phyloP scores from a whole-genome alignment of 371 early-diverging fungal species.

The Polyrhizophydium stewartii region DNA sequence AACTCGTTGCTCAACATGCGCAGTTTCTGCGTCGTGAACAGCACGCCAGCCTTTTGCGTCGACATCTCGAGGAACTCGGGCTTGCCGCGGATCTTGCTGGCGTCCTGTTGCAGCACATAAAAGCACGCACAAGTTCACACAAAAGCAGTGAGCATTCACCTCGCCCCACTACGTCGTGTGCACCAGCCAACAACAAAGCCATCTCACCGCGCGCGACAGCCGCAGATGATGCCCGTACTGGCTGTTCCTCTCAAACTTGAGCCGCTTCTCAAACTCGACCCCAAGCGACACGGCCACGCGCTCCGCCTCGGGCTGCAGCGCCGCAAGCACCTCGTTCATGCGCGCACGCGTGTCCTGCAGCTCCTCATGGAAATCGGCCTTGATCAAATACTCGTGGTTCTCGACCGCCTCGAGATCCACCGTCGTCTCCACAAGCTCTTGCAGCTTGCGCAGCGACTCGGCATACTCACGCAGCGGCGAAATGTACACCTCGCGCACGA shows the following conservation, averaged over 20 bases:
- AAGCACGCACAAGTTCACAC: no score
- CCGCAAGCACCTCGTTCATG: constrained; percentile 53
- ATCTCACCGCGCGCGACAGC: constrained; percentile 67
- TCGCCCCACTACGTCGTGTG: no score
- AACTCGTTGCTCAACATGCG: constrained; percentile 53
- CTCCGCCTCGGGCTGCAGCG: constrained; percentile 63
- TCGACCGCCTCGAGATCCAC: constrained; percentile 87
- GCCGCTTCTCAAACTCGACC: constrained; percentile 79
- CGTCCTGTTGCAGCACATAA: constrained; percentile 41
- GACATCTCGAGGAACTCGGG: constrained; percentile 75
- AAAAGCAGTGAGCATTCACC: no score
- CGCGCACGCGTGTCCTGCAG: constrained; percentile 63
- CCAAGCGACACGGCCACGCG: constrained; percentile 59
- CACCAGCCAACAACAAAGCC: no score
- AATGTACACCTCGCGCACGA: constrained; percentile 47
- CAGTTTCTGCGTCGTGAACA: constrained; percentile 76
- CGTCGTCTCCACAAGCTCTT: constrained; percentile 80
- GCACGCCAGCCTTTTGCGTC: constrained; percentile 86
- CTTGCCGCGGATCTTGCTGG: constrained; percentile 56
- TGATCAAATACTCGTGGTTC: constrained; percentile 84
- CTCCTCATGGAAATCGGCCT: constrained; percentile 73
- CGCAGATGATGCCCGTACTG: constrained; percentile 86
- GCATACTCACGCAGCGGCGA: constrained; percentile 34
- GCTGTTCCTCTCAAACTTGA: constrained; percentile 82
- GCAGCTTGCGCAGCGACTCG: constrained; percentile 56